Evolutionary conservation across 2,329 filamentous ascomycete species (phyloP).

Genomic region (Mariannaea elegans): DNA sequence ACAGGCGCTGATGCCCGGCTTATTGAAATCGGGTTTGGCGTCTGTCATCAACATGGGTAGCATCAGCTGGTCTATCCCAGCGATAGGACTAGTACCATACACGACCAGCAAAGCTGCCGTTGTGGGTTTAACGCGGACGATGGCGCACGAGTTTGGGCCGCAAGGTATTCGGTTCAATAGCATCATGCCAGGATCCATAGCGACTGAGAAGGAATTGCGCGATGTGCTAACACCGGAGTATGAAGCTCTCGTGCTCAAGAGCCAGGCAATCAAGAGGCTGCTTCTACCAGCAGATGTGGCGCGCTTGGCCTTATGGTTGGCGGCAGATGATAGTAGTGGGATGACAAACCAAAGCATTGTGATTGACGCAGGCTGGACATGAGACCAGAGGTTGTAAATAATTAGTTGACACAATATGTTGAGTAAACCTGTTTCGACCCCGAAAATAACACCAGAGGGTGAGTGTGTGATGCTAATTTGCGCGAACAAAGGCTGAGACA

Average conservation of each 20-base stretch:
- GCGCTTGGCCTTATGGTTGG: constrained; percentile 55
- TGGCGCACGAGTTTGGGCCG: constrained; percentile 62
- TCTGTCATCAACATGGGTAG: constrained; percentile 63
- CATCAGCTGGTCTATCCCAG: constrained; percentile 56
- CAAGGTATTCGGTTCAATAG: constrained; percentile 58
- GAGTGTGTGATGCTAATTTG: too few species aligned
- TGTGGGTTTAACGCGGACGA: constrained; percentile 64
- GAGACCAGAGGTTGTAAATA: too few species aligned
- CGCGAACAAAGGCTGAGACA: too few species aligned
- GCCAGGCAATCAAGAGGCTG: constrained; percentile 54
- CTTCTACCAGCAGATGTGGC: constrained; percentile 55
- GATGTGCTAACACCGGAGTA: constrained; percentile 55
- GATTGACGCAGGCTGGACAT: constrained; percentile 45
- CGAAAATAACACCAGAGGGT: too few species aligned
- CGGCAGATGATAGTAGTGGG: constrained; percentile 56
- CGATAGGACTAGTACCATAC: constrained; percentile 56
- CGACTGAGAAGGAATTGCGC: constrained; percentile 54
- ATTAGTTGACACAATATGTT: too few species aligned
- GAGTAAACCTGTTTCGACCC: too few species aligned
- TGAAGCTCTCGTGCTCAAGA: constrained; percentile 47
- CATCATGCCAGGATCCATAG: constrained; percentile 59
- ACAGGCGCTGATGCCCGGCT: constrained; percentile 73
- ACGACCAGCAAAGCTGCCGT: constrained; percentile 63
- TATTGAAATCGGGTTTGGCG: constrained; percentile 55
- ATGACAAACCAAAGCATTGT: constrained; percentile 54